Percentiles rank a stretch among this genome's conserved stretches.
These are phyloP conservation scores for Podila minutissima DNA, from an alignment of 192 early-diverging fungal genomes.

Conservation along the genomic window DNA sequence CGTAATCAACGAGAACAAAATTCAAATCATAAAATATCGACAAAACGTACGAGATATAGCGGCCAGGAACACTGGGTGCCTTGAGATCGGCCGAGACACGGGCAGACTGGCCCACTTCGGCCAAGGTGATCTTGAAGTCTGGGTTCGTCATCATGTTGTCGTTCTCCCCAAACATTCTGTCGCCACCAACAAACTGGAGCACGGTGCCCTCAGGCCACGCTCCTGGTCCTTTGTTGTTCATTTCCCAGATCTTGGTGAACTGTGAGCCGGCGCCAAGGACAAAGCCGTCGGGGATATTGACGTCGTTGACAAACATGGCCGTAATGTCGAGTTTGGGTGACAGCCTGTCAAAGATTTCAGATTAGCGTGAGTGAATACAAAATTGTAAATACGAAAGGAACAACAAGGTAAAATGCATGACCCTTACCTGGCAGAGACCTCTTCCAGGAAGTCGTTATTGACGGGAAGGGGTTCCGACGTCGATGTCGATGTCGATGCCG, in stretches of 20 bases:
- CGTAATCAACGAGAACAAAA: not conserved
- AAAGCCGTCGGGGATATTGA: conserved; percentile 70
- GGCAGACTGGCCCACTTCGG: conserved; percentile 57
- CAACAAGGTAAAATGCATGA: no score
- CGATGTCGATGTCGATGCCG: not conserved
- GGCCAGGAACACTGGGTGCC: conserved; percentile 65
- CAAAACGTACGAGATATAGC: conserved; percentile 58
- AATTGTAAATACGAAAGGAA: not conserved
- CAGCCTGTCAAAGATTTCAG: no score
- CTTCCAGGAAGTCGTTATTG: no score
- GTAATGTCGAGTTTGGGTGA: conserved; percentile 5
- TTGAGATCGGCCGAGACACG: conserved; percentile 68
- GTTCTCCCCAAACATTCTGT: conserved; percentile 52
- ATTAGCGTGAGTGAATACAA: not conserved
- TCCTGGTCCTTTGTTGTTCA: conserved; percentile 63
- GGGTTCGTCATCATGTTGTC: conserved; percentile 38
- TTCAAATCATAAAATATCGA: not conserved
- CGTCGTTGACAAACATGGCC: conserved; percentile 66
- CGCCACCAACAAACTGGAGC: conserved; percentile 65
- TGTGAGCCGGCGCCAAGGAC: conserved; percentile 47
- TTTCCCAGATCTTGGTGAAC: conserved; percentile 76
- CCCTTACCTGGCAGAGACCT: no score
- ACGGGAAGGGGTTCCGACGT: not conserved
- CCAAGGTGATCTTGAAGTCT: conserved; percentile 51
- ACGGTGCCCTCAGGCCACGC: conserved; percentile 70